Percentiles rank a stretch among this genome's conserved stretches.
Evolutionary conservation across 2,329 filamentous ascomycete genomes (phyloP).

Genomic region (Fusarium decemcellulare): DNA sequence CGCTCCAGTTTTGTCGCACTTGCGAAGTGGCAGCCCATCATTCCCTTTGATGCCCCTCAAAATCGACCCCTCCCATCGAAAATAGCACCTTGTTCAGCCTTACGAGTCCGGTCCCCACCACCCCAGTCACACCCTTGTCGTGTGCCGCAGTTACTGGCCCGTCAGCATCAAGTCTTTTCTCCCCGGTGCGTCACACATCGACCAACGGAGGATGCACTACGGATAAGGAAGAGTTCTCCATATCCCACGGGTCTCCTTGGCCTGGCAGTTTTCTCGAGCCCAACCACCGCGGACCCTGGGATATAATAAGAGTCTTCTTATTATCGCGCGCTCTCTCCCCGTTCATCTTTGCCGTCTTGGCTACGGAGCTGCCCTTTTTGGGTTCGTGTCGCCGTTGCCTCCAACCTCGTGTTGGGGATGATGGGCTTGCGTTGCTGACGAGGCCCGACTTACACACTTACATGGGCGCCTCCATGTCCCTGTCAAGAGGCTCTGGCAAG

Average conservation of each 20-base stretch:
- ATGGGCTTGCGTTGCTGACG: slow-evolving; percentile 31
- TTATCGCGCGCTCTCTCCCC: slow-evolving; percentile 8
- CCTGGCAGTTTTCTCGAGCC: slow-evolving; percentile 8
- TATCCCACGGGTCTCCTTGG: slow-evolving; percentile 17
- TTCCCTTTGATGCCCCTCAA: slow-evolving; percentile 13
- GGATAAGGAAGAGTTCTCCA: slow-evolving; percentile 24
- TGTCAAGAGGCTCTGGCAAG: slow-evolving; percentile 4
- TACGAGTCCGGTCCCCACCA: slow-evolving; percentile 43
- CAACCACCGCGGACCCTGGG: slow-evolving; percentile 3
- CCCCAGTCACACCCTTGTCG: slow-evolving; percentile 38
- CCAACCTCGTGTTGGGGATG: slow-evolving; percentile 26
- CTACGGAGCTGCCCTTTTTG: slow-evolving; percentile 9
- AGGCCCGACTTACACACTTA: slow-evolving; percentile 32
- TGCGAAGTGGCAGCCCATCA: neutral
- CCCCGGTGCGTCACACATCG: slow-evolving; percentile 14
- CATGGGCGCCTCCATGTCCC: slow-evolving; percentile 8
- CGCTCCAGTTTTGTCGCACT: slow-evolving; percentile 16
- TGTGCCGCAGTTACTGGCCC: slow-evolving; percentile 15
- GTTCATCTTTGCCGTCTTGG: slow-evolving; percentile 10
- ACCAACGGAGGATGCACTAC: slow-evolving; percentile 23
- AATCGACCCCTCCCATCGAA: slow-evolving; percentile 17
- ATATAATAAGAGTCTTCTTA: slow-evolving; percentile 20
- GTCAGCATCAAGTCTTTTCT: slow-evolving; percentile 29
- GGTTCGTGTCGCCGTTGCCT: slow-evolving; percentile 14
- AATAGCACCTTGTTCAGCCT: slow-evolving; percentile 47